Base-by-base conservation (phyloP, 2,329 filamentous ascomycete species). In the Colletotrichum cordylinicola region DNA sequence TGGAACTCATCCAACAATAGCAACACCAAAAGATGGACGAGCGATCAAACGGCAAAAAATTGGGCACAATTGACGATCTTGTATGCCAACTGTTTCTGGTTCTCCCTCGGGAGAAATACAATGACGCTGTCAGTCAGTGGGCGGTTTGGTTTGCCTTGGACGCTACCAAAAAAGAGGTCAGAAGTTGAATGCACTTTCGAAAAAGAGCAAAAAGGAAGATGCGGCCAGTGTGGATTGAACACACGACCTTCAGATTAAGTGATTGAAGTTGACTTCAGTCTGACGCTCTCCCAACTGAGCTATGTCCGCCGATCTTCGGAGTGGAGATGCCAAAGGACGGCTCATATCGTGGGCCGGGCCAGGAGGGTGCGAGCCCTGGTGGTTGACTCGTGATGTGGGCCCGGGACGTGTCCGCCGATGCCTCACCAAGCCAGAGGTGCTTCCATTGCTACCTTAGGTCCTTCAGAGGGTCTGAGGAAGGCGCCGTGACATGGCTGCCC, bases 281-380 rank as follows among this genome's bases (percentile, higher is more conserved):
- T 24, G 24, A 24, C 24, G 24, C 24, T 24, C 24, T 24, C 24
- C 24, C 24, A 24, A 24, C 24, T 69, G 67, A 69, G 67, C 67
- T 60, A 69, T 69, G 67, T 60, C 67, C 67, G 67, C 67, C 52
- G 35, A 60, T 69, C 31, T 43, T 60, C 43, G 35, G 12, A 43
- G 15, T 4, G 2, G 1, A 37, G 1, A 0, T 0, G 2, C 0
- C 7, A n/a, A 16, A 12, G 24, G 7, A 18, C 5, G 4, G 12
- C 2, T 1, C 1, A 72, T 27, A 67, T 33, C 2, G n/a, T 66
- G 18, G 15, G 4, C 6, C 4, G 8, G 0, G 18, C 3, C 43
- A 48, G 4, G n/a, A 16, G 33, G 48, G 48, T 24, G 21, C 16
- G 5, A 60, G 24, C n/a, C 60, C 55, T 69, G 68, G 31, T 29